Evolutionary conservation across 306 rosid genomes (phyloP).

Genomic region (Styphnolobium japonicum): DNA sequence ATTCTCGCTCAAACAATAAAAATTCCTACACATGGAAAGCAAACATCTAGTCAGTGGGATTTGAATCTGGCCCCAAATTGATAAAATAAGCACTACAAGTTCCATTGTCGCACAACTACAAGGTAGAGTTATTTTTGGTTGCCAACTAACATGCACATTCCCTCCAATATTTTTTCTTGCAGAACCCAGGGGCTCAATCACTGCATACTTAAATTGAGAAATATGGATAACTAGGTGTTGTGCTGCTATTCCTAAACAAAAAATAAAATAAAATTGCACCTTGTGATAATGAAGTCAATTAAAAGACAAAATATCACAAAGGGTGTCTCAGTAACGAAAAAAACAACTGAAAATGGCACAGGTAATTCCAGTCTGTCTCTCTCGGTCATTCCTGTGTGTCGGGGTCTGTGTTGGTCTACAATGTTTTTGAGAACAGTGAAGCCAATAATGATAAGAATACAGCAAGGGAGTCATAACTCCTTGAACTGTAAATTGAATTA

Average conservation of each 20-base stretch:
- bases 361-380: not conserved
- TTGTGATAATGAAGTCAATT: not conserved
- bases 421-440: not conserved
- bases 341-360: not conserved
- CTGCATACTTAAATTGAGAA: not conserved
- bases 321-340: not conserved
- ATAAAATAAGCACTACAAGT: not conserved
- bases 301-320: not conserved
- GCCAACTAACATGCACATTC: not conserved
- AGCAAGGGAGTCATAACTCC: not conserved
- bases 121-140: not conserved
- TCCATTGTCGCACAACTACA: not conserved
- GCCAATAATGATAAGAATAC: slow-evolving; percentile 4
- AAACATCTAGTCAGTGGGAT: slow-evolving; percentile 14
- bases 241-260: slow-evolving; percentile 1
- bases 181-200: not conserved
- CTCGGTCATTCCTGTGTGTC: not conserved
- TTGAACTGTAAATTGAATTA: not conserved
- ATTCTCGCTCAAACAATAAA: slow-evolving; percentile 76
- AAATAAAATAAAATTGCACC: not conserved
- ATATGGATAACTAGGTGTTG: not conserved
- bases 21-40: slow-evolving; percentile 51
- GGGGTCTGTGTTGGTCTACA: not conserved
- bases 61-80: not conserved
- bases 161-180: not conserved